Base-by-base conservation (phyloP, 2,329 filamentous ascomycete genomes). In the Nigrospora sphaerica region DNA sequence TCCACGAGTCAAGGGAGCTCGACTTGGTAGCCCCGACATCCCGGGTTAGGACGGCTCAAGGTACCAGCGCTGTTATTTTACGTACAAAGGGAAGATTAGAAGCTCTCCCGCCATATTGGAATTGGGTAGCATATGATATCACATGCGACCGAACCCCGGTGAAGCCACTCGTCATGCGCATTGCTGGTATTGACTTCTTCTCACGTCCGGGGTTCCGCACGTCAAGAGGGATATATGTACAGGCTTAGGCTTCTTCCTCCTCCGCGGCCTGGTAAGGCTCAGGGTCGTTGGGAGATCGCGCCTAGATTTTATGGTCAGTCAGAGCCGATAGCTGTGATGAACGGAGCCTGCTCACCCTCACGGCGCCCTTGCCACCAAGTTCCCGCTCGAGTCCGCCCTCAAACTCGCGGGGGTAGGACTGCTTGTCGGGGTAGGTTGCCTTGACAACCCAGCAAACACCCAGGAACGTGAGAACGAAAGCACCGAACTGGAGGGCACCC, bases 321-420 rank as follows among this genome's bases (percentile, higher is more conserved):
- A 19, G 14, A 12, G 18, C 17, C 33, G 11, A 23, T 32, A 31
- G 42, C 39, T 28, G 32, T 32, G 38, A 35, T 19, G 12, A 23
- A 14, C 10, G 6, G 40, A 12, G 31, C 36, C 9, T 13, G 75
- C 85, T 68, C 71, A 88, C 86, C 68, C 78, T 73, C 45, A 81
- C 50, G 47, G 83, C 83, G 58, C 78, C 78, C 28, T 79, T 65
- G 11, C 88, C 88, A 50, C 88, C 88, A 49, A 93, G 69, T 62
- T 92, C 88, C 59, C 77, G 76, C 65, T 88, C 79, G 52, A 93
- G 65, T 18, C 88, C 88, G 52, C 75, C 82, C 58, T 83, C 80
- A 59, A 84, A 93, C 56, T 85, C 83, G 49, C 81, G 78, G 11
- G 86, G 86, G 52, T 74, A 82, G 32, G 83, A 78, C 39, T 77